Percentiles rank a stretch among this genome's conserved stretches.
phyloP scores from a whole-genome alignment of 2,329 filamentous ascomycete species.

The Capronia americana region DNA sequence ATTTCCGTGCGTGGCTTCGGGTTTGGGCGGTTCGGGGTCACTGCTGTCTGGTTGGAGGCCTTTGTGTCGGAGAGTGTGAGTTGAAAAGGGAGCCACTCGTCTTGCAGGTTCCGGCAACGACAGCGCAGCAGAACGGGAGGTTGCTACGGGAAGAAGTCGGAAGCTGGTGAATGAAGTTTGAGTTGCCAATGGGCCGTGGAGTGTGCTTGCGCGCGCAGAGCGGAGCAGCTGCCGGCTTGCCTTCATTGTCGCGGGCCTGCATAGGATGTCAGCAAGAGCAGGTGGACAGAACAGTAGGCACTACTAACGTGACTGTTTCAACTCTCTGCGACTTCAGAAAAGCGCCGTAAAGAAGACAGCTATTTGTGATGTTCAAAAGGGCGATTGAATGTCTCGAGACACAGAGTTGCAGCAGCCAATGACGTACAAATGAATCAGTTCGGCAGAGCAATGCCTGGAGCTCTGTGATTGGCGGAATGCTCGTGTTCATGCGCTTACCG shows the following conservation, averaged over 20 bases:
- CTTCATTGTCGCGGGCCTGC: conserved; percentile 18
- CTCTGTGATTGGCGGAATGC: conserved; percentile 24
- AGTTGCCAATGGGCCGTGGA: not conserved
- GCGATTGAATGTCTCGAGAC: not conserved
- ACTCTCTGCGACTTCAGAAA: not conserved
- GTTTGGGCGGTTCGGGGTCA: conserved; percentile 56
- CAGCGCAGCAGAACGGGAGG: not conserved
- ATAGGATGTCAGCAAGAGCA: not conserved
- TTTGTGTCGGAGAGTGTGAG: conserved; percentile 43
- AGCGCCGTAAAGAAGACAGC: not conserved
- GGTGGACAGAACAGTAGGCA: not conserved
- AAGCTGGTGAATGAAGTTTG: not conserved
- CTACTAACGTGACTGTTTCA: not conserved
- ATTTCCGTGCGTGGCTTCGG: conserved; percentile 50
- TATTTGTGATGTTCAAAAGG: not conserved
- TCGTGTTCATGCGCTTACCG: not conserved
- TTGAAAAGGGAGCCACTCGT: conserved; percentile 22
- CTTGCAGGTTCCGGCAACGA: not conserved
- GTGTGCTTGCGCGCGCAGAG: conserved; percentile 16
- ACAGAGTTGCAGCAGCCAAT: conserved; percentile 8
- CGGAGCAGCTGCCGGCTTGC: conserved; percentile 22
- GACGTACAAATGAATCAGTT: conserved; percentile 16
- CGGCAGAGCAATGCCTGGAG: conserved; percentile 11
- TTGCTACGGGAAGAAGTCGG: not conserved
- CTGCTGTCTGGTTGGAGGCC: conserved; percentile 67